phyloP scores from a whole-genome alignment of 768 basidiomycete genomes.

The Gloeophyllum trabeum region DNA sequence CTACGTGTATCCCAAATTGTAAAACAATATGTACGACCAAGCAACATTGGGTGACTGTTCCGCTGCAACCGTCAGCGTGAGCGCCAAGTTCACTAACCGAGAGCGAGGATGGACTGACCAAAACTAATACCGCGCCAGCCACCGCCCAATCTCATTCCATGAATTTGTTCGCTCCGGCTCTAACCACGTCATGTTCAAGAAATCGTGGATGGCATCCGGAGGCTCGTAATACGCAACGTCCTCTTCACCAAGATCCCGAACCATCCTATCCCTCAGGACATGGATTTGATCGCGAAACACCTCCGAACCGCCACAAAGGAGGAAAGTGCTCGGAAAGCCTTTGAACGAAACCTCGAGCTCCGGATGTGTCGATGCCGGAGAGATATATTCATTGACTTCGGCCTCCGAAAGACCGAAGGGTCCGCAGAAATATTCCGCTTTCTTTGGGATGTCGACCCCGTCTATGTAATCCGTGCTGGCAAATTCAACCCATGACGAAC shows the following conservation, averaged over 20 bases:
- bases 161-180: slow-evolving; percentile 17
- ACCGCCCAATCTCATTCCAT: slow-evolving; percentile 7
- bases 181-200: slow-evolving; percentile 9
- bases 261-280: slow-evolving; percentile 13
- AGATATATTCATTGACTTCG: slow-evolving; percentile 41
- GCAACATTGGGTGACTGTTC: too few relatives aligned
- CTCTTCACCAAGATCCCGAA: slow-evolving; percentile 18
- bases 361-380: slow-evolving; percentile 36
- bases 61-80: too few relatives aligned
- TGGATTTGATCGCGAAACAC: slow-evolving; percentile 24
- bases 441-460: neutral
- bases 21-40: too few relatives aligned
- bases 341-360: slow-evolving; percentile 7
- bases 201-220: slow-evolving; percentile 19
- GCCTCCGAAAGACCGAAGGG: neutral
- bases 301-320: slow-evolving; percentile 20
- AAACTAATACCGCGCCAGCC: too few relatives aligned
- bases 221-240: slow-evolving; percentile 16
- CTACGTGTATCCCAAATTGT: too few relatives aligned
- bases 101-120: too few relatives aligned
- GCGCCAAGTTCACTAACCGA: too few relatives aligned
- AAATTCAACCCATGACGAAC: neutral
- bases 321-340: slow-evolving; percentile 22
- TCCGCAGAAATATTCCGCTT: neutral
- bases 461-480: slow-evolving; percentile 1